Conservation (phyloP, 176 grass and related monocot species). For the Carex myosuroides region DNA sequence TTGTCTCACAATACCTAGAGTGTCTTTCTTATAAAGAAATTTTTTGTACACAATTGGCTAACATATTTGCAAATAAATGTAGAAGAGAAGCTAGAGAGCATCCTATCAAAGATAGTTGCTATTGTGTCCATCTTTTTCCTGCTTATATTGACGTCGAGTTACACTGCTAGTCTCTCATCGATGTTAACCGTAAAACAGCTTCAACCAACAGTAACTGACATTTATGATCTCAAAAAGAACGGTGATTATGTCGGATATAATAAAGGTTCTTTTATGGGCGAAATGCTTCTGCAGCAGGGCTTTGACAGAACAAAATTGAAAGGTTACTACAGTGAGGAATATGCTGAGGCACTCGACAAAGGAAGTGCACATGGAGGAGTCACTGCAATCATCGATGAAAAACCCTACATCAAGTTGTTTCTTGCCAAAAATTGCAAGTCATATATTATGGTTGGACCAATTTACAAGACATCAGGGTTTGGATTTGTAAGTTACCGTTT, state of each 20-base stretch:
- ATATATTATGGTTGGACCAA: constrained; percentile 42
- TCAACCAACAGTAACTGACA: constrained; percentile 32
- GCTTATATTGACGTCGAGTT: constrained; percentile 51
- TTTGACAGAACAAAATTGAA: constrained; percentile 40
- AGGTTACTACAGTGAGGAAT: constrained; percentile 26
- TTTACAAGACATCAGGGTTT: constrained; percentile 45
- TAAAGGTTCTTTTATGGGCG: constrained; percentile 24
- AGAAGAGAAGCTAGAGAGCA: constrained; percentile 36
- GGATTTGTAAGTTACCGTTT: constrained; percentile 36
- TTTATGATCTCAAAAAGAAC: constrained; percentile 31
- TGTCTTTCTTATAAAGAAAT: no score
- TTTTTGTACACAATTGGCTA: not conserved
- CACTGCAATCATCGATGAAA: constrained; percentile 34
- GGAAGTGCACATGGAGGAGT: constrained; percentile 50
- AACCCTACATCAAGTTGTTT: constrained; percentile 44
- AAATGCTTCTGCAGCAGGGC: constrained; percentile 22
- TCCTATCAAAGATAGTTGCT: constrained; percentile 29
- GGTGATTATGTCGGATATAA: constrained; percentile 41
- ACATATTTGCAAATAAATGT: not conserved
- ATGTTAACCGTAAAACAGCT: constrained; percentile 51
- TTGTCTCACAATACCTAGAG: not conserved
- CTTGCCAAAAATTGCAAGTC: constrained; percentile 36
- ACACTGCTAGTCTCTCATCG: constrained; percentile 47
- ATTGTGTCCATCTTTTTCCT: constrained; percentile 33
- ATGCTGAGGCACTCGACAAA: constrained; percentile 31